A percentile compares a stretch with the other conserved stretches of the same genome.
These are phyloP conservation scores for Aspergillus olivimuriae DNA, from an alignment of 495 filamentous ascomycete species.

Conservation along the genomic window DNA sequence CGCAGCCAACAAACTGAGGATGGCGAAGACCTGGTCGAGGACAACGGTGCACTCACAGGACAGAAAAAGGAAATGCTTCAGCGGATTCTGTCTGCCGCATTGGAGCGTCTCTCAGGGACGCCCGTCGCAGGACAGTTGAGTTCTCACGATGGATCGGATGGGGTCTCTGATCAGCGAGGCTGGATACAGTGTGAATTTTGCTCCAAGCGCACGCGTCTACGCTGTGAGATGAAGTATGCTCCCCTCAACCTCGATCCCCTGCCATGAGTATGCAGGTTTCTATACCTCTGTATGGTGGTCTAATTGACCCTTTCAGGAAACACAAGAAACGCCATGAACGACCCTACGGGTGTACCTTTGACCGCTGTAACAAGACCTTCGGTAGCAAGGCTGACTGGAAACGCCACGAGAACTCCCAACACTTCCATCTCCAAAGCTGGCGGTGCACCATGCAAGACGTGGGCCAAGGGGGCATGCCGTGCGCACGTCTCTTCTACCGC, in stretches of 20 bases:
- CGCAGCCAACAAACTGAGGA: slow-evolving; percentile 23
- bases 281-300: slow-evolving; percentile 18
- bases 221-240: slow-evolving; percentile 67
- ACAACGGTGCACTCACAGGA: slow-evolving; percentile 20
- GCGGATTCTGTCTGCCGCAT: slow-evolving; percentile 26
- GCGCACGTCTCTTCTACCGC: slow-evolving; percentile 55
- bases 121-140: background rate
- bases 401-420: slow-evolving; percentile 85
- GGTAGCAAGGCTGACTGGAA: slow-evolving; percentile 98
- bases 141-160: slow-evolving; percentile 5
- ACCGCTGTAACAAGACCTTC: slow-evolving; percentile 67
- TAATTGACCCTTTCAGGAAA: slow-evolving; percentile 51
- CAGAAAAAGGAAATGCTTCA: slow-evolving; percentile 32
- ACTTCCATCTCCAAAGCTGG: slow-evolving; percentile 70
- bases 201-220: slow-evolving; percentile 47
- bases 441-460: slow-evolving; percentile 51
- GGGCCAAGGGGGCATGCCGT: slow-evolving; percentile 31
- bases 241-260: background rate
- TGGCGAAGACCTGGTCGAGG: slow-evolving; percentile 16
- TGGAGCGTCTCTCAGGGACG: slow-evolving; percentile 23
- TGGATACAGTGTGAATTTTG: slow-evolving; percentile 49
- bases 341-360: slow-evolving; percentile 83
- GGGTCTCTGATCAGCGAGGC: slow-evolving; percentile 25
- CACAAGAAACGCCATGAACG: slow-evolving; percentile 81
- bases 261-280: background rate